Percentiles rank a stretch among this genome's conserved stretches.
Evolutionary conservation across 176 grass and related monocot genomes (phyloP).

Genomic region (Dendrocalamus sinicus): DNA sequence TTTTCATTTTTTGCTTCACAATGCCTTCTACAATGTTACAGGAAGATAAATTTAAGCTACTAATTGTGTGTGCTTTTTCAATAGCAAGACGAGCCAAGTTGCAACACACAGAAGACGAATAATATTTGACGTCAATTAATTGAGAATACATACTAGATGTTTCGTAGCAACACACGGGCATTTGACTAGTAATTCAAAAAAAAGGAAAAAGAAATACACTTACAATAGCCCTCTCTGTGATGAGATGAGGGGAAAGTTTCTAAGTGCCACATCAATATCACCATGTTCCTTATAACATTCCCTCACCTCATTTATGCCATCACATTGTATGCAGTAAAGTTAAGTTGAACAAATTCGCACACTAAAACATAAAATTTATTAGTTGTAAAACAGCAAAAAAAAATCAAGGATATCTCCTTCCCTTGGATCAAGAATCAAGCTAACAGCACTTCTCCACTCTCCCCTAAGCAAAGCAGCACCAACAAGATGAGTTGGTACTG

Average conservation of each 20-base stretch:
- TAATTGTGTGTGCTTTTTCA: too few species aligned
- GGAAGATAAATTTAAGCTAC: too few species aligned
- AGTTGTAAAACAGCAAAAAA: conserved; percentile 15
- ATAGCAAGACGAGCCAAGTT: too few species aligned
- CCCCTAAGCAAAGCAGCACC: conserved; percentile 90
- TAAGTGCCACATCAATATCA: conserved; percentile 67
- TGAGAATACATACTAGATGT: too few species aligned
- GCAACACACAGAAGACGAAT: too few species aligned
- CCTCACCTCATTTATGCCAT: conserved; percentile 63
- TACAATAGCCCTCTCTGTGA: conserved; percentile 89
- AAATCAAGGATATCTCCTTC: conserved; percentile 81
- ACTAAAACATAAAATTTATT: conserved; percentile 35
- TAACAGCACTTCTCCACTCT: conserved; percentile 85
- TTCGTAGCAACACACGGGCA: too few species aligned
- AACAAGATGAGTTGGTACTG: conserved; percentile 84
- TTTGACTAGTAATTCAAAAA: not conserved
- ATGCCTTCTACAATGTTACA: too few species aligned
- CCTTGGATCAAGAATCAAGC: conserved; percentile 87
- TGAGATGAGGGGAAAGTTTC: conserved; percentile 70
- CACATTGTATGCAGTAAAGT: conserved; percentile 59
- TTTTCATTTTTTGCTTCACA: too few species aligned
- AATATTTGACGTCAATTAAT: too few species aligned
- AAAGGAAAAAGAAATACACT: conserved; percentile 46
- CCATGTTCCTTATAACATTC: conserved; percentile 72
- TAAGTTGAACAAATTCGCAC: conserved; percentile 42